phyloP scores from a whole-genome alignment of 139 green algal species.

The Asterochloris erici region DNA sequence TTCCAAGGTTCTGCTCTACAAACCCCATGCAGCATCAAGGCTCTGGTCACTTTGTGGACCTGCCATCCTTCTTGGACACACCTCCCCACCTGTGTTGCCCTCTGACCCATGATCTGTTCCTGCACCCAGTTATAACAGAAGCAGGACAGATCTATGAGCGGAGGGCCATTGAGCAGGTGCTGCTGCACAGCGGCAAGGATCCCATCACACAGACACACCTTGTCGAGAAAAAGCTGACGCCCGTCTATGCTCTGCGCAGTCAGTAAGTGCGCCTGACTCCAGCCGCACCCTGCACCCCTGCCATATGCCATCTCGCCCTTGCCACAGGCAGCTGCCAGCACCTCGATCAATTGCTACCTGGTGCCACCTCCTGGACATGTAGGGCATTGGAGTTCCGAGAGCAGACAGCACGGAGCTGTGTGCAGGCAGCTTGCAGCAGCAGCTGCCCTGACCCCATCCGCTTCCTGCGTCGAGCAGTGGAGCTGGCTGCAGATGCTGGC shows the following conservation, averaged over 20 bases:
- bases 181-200: constrained; percentile 27
- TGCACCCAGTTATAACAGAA: constrained; percentile 47
- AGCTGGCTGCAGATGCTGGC: constrained; percentile 27
- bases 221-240: no score
- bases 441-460: constrained; percentile 30
- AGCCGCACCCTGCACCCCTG: no score
- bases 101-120: constrained; percentile 43
- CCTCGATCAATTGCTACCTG: no score
- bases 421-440: constrained; percentile 27
- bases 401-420: constrained; percentile 30
- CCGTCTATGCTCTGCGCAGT: no score
- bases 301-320: no score
- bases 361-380: neutral
- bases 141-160: constrained; percentile 55
- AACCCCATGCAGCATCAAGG: no score
- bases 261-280: no score
- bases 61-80: constrained; percentile 26
- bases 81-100: constrained; percentile 44
- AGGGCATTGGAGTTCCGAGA: constrained; percentile 43
- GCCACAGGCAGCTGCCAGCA: no score
- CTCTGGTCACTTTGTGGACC: no score
- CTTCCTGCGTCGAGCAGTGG: constrained; percentile 48
- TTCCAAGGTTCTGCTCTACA: no score
- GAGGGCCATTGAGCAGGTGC: constrained; percentile 30
- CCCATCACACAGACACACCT: constrained; percentile 43